Evolutionary conservation across 1,284 basidiomycete genomes (phyloP), one percentile per base, ranked within the genome.

Genomic region (Salmacisia buchloeana): DNA sequence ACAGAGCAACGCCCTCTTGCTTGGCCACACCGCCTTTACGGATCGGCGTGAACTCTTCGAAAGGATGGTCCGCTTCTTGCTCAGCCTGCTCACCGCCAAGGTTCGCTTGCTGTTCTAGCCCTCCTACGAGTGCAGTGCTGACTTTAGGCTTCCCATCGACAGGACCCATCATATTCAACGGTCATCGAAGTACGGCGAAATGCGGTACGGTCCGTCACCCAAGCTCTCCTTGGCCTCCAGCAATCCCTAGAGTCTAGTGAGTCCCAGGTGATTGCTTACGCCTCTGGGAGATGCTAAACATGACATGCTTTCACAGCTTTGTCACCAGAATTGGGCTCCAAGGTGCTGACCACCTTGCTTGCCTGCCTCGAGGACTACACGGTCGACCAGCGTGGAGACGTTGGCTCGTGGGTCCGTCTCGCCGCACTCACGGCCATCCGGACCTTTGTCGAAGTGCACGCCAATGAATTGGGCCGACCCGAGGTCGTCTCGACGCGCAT

Each of bases 321-420:
- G 41, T 43, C 41, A 7, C 41, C 56, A 27, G 35, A 63, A 36
- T 41, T 38, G 18, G 57, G 35, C 49, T 43, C 46, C 38, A 56
- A 39, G 39, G 18, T 62, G 43, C n/a, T 63, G 60, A 34, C 31
- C n/a, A 73, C 79, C 0, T 74, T 83, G 35, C 80, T 88, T 23
- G 76, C 74, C 13, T 92, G 92, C 1, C 80, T 98, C 41, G 83
- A 86, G 18, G 94, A 99, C 82, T 97, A 97, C 76, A 88, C 91
- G 1, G 87, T 86, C 34, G 96, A 98, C 77, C 90, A 96, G 80
- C 86, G 96, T 63, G 96, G 96, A 3, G 96, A 99, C 76, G 90
- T 99, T 27, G 96, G 96, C 31, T 97, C 94, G 0, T 97, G 94
- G 94, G 86, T 96, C 33, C 88, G 96, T 58, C 84, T 89, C n/a